Evolutionary conservation across 129 eudicot species (phyloP).

Genomic region (Kitagawia praeruptora): DNA sequence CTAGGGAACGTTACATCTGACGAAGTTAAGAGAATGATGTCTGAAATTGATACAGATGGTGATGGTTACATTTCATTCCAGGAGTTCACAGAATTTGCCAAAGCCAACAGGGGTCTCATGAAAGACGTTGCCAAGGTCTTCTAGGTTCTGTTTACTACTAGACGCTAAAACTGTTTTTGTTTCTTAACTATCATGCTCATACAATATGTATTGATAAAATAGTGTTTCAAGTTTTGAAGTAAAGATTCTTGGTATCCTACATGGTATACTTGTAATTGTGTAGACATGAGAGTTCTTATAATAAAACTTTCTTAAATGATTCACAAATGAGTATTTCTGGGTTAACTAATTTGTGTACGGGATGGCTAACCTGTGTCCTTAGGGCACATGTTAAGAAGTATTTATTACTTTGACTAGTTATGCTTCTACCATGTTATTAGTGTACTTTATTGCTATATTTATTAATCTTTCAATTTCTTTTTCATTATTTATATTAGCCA

Average conservation of each 20-base stretch:
- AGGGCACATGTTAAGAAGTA: too few relatives aligned
- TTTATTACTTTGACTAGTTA: too few relatives aligned
- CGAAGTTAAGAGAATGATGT: constrained; percentile 68
- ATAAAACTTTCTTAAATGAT: neutral
- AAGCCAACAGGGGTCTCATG: constrained; percentile 66
- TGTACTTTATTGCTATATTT: too few relatives aligned
- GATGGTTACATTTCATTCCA: constrained; percentile 74
- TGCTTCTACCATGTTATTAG: too few relatives aligned
- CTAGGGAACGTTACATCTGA: constrained; percentile 64
- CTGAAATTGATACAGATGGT: constrained; percentile 67
- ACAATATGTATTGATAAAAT: neutral
- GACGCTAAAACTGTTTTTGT: neutral
- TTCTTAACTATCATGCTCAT: neutral
- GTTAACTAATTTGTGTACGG: too few relatives aligned
- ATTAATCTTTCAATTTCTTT: too few relatives aligned
- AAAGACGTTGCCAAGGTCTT: constrained; percentile 84
- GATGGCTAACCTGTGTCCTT: too few relatives aligned
- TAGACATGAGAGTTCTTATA: neutral
- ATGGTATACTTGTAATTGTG: neutral
- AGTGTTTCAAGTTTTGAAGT: neutral
- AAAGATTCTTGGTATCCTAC: neutral
- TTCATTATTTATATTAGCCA: too few relatives aligned
- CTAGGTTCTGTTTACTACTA: constrained; percentile 9
- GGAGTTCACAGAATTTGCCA: constrained; percentile 60
- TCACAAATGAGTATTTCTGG: too few relatives aligned